phyloP scores from a whole-genome alignment of 2,329 filamentous ascomycete genomes.

The Hypomyces rosellus region DNA sequence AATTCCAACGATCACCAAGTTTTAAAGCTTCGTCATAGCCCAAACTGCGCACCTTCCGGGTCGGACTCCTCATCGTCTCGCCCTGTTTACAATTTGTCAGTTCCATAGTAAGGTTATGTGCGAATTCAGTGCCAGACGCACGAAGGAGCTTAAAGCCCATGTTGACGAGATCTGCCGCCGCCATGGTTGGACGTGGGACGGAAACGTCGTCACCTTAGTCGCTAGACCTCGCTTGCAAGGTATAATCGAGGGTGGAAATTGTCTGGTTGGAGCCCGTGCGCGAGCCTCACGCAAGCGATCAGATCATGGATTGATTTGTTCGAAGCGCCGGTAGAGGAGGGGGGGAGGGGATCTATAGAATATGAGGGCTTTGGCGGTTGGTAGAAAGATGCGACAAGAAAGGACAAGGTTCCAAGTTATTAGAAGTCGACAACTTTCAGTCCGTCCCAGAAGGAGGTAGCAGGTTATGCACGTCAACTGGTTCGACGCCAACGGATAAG shows the following conservation, averaged over 20 bases:
- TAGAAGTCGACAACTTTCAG: no score
- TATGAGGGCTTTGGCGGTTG: background rate
- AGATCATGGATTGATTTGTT: conserved; percentile 15
- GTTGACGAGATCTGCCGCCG: conserved; percentile 19
- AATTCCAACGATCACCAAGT: background rate
- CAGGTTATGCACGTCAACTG: no score
- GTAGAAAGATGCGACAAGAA: no score
- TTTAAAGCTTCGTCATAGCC: conserved; percentile 1
- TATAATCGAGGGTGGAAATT: background rate
- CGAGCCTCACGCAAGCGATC: conserved; percentile 18
- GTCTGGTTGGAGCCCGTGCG: conserved; percentile 11
- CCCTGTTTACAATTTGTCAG: conserved; percentile 2
- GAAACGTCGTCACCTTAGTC: background rate
- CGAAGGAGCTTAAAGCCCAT: conserved; percentile 28
- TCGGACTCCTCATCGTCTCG: conserved; percentile 25
- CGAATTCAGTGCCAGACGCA: conserved; percentile 14
- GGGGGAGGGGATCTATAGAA: background rate
- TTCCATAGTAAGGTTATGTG: background rate
- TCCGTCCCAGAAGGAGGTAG: no score
- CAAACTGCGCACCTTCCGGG: conserved; percentile 26
- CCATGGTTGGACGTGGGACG: conserved; percentile 14
- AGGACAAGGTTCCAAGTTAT: no score
- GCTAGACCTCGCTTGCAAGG: no score
- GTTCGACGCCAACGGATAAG: no score
- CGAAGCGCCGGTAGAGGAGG: background rate